Evolutionary conservation across 2,329 filamentous ascomycete species (phyloP).

Genomic region (Orbilia quercus): DNA sequence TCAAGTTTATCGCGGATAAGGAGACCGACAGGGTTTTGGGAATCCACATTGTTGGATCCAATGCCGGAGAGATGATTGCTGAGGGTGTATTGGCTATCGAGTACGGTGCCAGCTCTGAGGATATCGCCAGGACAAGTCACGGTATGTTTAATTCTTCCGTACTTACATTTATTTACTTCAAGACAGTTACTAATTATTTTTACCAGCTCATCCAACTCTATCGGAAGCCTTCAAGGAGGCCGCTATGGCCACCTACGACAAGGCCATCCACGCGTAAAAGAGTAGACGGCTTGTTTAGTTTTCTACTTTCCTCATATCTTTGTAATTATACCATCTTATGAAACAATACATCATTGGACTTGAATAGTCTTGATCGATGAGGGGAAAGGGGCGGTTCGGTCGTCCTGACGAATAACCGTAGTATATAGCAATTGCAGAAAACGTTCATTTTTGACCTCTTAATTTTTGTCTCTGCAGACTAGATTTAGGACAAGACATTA

Average conservation of each 20-base stretch:
- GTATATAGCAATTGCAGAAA: conserved; percentile 32
- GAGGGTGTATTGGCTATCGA: conserved; percentile 94
- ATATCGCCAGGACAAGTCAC: conserved; percentile 93
- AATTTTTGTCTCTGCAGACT: too few relatives aligned
- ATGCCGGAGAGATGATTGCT: conserved; percentile 99
- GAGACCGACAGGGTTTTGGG: conserved; percentile 96
- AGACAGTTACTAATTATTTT: conserved; percentile 4
- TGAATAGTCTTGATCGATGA: conserved; percentile 5
- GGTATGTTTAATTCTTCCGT: conserved; percentile 62
- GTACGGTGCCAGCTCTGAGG: conserved; percentile 95
- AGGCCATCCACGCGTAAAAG: conserved; percentile 91
- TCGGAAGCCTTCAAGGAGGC: conserved; percentile 99
- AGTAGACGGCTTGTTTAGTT: neutral
- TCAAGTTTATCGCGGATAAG: conserved; percentile 93
- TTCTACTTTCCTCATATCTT: conserved; percentile 31
- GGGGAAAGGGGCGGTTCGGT: neutral
- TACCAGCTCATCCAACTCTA: conserved; percentile 81
- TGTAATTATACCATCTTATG: conserved; percentile 57
- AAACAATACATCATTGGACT: conserved; percentile 21
- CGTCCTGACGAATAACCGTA: conserved; percentile 26
- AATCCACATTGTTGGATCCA: conserved; percentile 94
- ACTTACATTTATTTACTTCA: neutral
- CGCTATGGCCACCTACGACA: conserved; percentile 94
- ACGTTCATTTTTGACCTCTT: neutral
- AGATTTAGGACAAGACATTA: too few relatives aligned